Base-by-base conservation (phyloP, 2,329 filamentous ascomycete species). In the Cladobotryum mycophilum region DNA sequence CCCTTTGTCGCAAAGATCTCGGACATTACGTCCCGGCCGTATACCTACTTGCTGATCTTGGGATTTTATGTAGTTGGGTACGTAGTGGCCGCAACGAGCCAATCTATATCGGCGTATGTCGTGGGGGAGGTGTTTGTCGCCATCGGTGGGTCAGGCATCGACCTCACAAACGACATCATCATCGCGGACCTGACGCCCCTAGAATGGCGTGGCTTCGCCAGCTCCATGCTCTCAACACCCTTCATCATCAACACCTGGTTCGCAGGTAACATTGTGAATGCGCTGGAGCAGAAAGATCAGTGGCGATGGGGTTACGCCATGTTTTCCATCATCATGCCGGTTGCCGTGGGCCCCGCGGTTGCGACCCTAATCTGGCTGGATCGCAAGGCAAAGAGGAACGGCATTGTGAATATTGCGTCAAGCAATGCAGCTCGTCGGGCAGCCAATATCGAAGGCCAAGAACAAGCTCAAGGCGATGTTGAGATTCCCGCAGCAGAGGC, bases 121-220 rank as follows among this genome's bases (percentile, higher is more conserved):
- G 73, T 71, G 2, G 77, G 76, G 2, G 71, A 79, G 55, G 72
- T 84, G 11, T 81, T 85, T 62, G 81, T 83, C 49, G 72, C 75
- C 1, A 70, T 82, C 5, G 81, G 81, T 2, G 73, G 75, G 44
- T 81, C 80, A 0, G 80, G 80, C 2, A 72, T 82, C 6, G 78
- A 80, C 49, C 75, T 84, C 30, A 69, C 83, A 43, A 79, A 81
- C 58, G 79, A 84, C 55, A 79, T 85, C 46, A 80, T 84, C 56
- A 76, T 84, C 40, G 79, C 80, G 1, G 82, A 85, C 60, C 75
- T 81, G n/a, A 82, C 79, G 4, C 68, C 65, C 0, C 63, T 61
- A 64, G 77, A 67, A 56, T 68, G 66, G 66, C 58, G 66, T 33
- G 66, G 66, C 25, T 68, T 69, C 50, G 62, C 64, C 35, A 52